These are phyloP conservation scores for Boletus vinaceobasis DNA, from an alignment of 768 basidiomycete genomes.

Conservation along the genomic window DNA sequence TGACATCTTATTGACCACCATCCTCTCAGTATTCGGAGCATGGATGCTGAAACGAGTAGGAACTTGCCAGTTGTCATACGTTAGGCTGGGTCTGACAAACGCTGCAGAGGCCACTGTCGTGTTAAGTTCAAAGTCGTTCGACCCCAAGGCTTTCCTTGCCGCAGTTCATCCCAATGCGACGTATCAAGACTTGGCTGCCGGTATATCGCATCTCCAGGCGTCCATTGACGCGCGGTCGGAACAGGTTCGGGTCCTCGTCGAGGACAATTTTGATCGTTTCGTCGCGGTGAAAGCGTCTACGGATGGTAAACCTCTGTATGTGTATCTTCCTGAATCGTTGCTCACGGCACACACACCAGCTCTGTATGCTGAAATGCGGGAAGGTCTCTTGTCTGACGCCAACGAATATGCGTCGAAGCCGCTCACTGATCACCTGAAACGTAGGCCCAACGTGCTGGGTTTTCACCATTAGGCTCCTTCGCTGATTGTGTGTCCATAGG, in stretches of 20 bases:
- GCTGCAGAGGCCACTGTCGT: slow-evolving; percentile 71
- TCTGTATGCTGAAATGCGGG: slow-evolving; percentile 88
- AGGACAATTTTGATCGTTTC: slow-evolving; percentile 97
- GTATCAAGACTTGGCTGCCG: slow-evolving; percentile 83
- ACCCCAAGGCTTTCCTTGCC: slow-evolving; percentile 91
- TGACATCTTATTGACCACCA: not conserved
- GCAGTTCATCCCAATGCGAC: slow-evolving; percentile 92
- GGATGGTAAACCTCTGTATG: slow-evolving; percentile 59
- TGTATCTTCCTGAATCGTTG: not conserved
- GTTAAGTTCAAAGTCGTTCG: slow-evolving; percentile 91
- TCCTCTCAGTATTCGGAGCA: slow-evolving; percentile 50
- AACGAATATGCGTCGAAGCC: slow-evolving; percentile 83
- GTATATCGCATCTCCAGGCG: slow-evolving; percentile 67
- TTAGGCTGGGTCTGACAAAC: slow-evolving; percentile 6
- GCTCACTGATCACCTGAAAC: slow-evolving; percentile 79
- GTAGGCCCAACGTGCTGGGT: slow-evolving; percentile 39
- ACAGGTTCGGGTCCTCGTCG: slow-evolving; percentile 91
- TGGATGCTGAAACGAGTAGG: slow-evolving; percentile 76
- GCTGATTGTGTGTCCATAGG: slow-evolving; percentile 46
- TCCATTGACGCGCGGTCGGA: slow-evolving; percentile 90
- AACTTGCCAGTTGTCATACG: slow-evolving; percentile 10
- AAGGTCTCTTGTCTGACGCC: slow-evolving; percentile 71
- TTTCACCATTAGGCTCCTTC: not conserved
- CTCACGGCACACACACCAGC: slow-evolving; percentile 43
- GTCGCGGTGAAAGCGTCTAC: slow-evolving; percentile 96